These are phyloP conservation scores for Penicillium sp. DNA, from an alignment of 2,329 filamentous ascomycete species.

Conservation along the genomic window DNA sequence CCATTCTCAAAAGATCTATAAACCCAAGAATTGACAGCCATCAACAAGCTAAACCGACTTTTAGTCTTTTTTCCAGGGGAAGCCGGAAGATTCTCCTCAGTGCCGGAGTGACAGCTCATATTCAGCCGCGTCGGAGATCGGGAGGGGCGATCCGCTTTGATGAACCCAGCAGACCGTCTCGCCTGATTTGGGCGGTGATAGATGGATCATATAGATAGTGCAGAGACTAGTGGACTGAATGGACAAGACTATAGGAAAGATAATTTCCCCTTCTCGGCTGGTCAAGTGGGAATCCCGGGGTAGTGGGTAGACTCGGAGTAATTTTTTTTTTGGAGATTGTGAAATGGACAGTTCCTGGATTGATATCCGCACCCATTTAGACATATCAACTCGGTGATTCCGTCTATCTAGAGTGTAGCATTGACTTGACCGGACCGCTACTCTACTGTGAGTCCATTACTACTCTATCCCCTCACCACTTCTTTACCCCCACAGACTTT, in stretches of 20 bases:
- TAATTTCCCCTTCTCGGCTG: not conserved
- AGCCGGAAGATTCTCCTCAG: constrained; percentile 3
- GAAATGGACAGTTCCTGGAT: not conserved
- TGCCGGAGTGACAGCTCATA: constrained; percentile 27
- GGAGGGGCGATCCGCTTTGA: constrained; percentile 13
- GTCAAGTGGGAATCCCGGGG: not conserved
- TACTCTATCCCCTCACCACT: constrained; percentile 1
- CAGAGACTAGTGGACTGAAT: constrained; percentile 18
- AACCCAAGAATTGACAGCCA: not conserved
- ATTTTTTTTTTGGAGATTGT: not conserved
- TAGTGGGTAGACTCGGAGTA: not conserved
- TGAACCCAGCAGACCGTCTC: not conserved
- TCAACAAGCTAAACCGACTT: not conserved
- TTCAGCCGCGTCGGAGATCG: constrained; percentile 15
- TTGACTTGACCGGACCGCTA: not conserved
- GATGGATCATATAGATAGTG: constrained; percentile 30
- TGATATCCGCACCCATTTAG: not conserved
- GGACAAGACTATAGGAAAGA: constrained; percentile 16
- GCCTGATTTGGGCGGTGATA: not conserved
- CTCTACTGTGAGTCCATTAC: not conserved
- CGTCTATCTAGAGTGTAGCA: not conserved
- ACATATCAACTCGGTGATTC: not conserved
- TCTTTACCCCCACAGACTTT: constrained; percentile 15
- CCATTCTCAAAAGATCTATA: not conserved
- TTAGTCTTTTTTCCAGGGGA: not conserved